These are phyloP conservation scores for Yamadazyma membranifaciens DNA, from an alignment of 1,139 yeast genomes.

Conservation along the genomic window DNA sequence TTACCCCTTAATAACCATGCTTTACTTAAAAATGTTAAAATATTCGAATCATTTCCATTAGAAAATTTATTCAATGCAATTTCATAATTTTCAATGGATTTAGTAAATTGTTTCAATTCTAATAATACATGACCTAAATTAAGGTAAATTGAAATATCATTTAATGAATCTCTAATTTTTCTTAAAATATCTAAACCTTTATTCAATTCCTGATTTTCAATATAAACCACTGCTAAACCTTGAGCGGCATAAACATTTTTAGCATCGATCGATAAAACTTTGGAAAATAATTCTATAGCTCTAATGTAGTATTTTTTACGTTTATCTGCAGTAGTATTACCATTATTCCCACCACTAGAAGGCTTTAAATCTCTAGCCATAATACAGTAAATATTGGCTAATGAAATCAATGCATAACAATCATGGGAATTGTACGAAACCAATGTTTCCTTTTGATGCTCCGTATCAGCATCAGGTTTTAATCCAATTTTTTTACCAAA, in stretches of 20 bases:
- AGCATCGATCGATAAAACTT: constrained; percentile 82
- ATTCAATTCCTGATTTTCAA: constrained; percentile 76
- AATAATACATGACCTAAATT: constrained; percentile 86
- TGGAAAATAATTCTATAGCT: constrained; percentile 87
- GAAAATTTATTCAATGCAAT: constrained; percentile 70
- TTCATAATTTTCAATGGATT: constrained; percentile 88
- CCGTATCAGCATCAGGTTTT: constrained; percentile 64
- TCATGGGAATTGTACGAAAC: constrained; percentile 85
- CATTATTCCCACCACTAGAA: constrained; percentile 9
- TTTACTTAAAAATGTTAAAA: constrained; percentile 74
- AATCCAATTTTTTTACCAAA: constrained; percentile 57
- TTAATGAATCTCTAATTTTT: constrained; percentile 85
- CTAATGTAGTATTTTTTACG: constrained; percentile 76
- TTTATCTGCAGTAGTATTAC: constrained; percentile 50
- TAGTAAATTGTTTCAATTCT: constrained; percentile 77
- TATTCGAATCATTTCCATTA: constrained; percentile 60
- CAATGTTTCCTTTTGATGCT: constrained; percentile 82
- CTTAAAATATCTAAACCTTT: constrained; percentile 84
- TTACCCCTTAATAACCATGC: constrained; percentile 88
- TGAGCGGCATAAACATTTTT: constrained; percentile 95
- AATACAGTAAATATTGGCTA: constrained; percentile 82
- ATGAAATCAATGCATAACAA: constrained; percentile 80
- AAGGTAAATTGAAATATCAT: constrained; percentile 77
- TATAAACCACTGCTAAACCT: constrained; percentile 91
- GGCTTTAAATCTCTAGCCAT: constrained; percentile 76